A percentile compares a stretch with the other conserved stretches of the same genome.
Evolutionary conservation across 495 filamentous ascomycete genomes (phyloP).

Genomic region (Aspergillus biplanus): DNA sequence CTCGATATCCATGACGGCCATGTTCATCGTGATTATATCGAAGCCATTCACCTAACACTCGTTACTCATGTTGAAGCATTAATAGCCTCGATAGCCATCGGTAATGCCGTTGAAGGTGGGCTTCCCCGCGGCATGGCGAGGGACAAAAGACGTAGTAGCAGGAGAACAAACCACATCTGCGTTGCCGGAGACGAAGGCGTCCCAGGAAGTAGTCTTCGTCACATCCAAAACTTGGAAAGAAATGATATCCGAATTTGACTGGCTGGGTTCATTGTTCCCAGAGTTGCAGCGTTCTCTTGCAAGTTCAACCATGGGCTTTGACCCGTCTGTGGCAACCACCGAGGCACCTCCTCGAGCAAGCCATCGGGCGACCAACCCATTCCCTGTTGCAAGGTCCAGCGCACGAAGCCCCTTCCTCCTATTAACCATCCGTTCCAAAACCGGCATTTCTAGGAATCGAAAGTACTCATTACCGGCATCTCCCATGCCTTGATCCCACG

Average conservation of each 20-base stretch:
- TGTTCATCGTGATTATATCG: slow-evolving; percentile 23
- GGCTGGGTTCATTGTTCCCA: background rate
- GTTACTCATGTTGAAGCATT: slow-evolving; percentile 13
- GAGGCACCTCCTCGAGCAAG: slow-evolving; percentile 16
- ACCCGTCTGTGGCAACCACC: slow-evolving; percentile 10
- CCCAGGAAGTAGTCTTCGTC: background rate
- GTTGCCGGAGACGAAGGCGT: background rate
- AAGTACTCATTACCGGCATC: slow-evolving; percentile 23
- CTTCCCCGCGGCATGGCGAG: background rate
- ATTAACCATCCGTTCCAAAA: slow-evolving; percentile 9
- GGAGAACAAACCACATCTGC: background rate
- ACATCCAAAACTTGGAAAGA: background rate
- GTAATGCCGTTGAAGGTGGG: background rate
- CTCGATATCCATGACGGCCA: slow-evolving; percentile 22
- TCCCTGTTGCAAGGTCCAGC: slow-evolving; percentile 23
- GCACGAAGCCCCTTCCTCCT: background rate
- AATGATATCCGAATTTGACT: background rate
- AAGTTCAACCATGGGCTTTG: background rate
- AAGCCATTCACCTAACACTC: slow-evolving; percentile 5
- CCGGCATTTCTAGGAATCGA: slow-evolving; percentile 12
- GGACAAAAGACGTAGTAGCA: background rate
- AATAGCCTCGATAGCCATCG: background rate
- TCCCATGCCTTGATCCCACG: slow-evolving; percentile 33
- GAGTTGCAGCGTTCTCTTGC: background rate
- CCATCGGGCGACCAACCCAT: slow-evolving; percentile 22